Base-by-base conservation (phyloP, 2,329 filamentous ascomycete genomes). In the Thermothelomyces thermophilus region DNA sequence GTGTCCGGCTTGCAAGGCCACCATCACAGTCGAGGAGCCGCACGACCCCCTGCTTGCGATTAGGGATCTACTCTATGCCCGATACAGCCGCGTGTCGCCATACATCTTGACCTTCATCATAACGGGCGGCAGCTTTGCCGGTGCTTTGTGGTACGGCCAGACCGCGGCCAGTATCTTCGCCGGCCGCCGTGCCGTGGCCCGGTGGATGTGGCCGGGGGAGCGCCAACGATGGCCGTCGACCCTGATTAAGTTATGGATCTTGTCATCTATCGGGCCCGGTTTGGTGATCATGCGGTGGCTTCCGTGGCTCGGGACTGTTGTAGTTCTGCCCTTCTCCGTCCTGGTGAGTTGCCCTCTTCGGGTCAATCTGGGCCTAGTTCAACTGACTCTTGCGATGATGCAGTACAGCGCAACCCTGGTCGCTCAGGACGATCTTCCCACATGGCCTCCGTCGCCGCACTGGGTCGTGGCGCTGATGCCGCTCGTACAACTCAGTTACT, bases 1-100 rank as follows among this genome's bases (percentile, higher is more conserved):
- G 47, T 98, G 93, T 64, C 91, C 91, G 2, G 87, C 95, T 55
- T 98, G 93, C 76, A 93, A 95, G 66, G 78, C 82, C 2, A 77
- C 82, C 57, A 95, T 97, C 60, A 72, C 79, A 46, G 74, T 97
- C 24, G 79, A 84, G 44, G 83, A 90, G 42, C 86, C 87, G 13
- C 80, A 77, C 61, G 90, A 90, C 62, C 72, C 80, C 19, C 68
- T 93, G 19, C 81, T 97, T 24, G 79, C 84, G 46, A 61, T 83
- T 0, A 77, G 83, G 53, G 79, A 85, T 44, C 65, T 71, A 14
- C 56, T 87, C 9, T 76, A 84, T 59, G 70, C 72, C 33, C 63
- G 64, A 70, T 66, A 82, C 73, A 63, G 79, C 69, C 56, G 75
- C 65, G 64, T 70, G 41, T 75, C 77, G 30, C 72, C 88, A 10